Base-by-base conservation (phyloP, 352 stramenopile genomes). In the Pythium dissotocum region DNA sequence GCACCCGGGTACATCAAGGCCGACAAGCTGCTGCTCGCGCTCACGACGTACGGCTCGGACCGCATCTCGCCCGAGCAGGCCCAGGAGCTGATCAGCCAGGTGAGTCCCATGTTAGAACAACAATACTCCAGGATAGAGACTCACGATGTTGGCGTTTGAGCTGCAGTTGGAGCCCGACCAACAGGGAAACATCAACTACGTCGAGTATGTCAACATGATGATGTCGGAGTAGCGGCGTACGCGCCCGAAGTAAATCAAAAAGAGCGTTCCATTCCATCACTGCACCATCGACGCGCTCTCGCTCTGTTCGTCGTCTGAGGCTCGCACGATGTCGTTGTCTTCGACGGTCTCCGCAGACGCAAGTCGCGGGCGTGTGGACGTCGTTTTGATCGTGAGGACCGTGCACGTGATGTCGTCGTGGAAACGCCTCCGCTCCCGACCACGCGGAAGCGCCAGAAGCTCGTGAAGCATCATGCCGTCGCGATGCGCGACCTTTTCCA, bases 151-250 rank as follows among this genome's bases (percentile, higher is more conserved):
- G 48, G 58, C 28, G 1, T 30, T 42, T 10, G 14, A 44, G 14
- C 12, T 24, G 7, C 33, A 98, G 87, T 77, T 98, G 4, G 92
- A 98, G 65, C 89, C 89, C 21, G 94, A 98, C 64, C 81, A 89
- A 52, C 85, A 97, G 49, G 94, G 92, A 21, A 87, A 97, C 67
- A 95, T 98, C 70, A 97, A 98, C 77, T 98, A 97, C 69, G 63
- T 93, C 18, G 90, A 98, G 57, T 98, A 98, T 71, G 88, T 98
- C 10, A 97, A 97, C 69, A 98, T 98, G 85, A 98, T 98, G 92
- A 97, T 98, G 91, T 85, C 78, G 14, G 82, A 94, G 75, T 92
- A 85, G 70, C 18, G 1, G 36, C 4, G n/a, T 42, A 44, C 35
- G 6, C 49, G 21, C 48, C 12, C 9, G 21, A 54, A 66, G n/a